phyloP scores from a whole-genome alignment of 2,329 filamentous ascomycete species.

The Aspergillus niger region DNA sequence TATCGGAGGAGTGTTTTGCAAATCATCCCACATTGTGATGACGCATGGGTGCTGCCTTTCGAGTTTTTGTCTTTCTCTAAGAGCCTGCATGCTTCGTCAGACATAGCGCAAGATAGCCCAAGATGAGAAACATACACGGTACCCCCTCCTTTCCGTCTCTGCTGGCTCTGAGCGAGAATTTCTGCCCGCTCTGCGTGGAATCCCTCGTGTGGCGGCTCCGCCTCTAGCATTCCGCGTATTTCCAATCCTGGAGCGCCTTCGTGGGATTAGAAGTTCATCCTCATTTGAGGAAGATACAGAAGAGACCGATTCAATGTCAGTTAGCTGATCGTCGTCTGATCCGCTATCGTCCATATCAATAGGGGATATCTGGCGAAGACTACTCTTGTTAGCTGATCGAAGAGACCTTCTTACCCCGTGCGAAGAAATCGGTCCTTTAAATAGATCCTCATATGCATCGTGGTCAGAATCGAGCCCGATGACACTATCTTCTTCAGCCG shows the following conservation, averaged over 20 bases:
- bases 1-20: conserved; percentile 69
- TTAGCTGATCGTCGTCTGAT: conserved; percentile 21
- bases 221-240: conserved; percentile 1
- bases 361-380: conserved; percentile 16
- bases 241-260: conserved; percentile 8
- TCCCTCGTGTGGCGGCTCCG: conserved; percentile 2
- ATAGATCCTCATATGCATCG: conserved; percentile 18
- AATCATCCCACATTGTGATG: conserved; percentile 78
- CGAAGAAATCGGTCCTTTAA: conserved; percentile 19
- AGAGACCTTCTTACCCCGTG: conserved; percentile 18
- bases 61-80: conserved; percentile 65
- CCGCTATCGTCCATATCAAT: conserved; percentile 20
- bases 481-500: conserved; percentile 20
- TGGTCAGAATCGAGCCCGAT: conserved; percentile 16
- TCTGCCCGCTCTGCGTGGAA: conserved; percentile 3
- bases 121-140: conserved; percentile 33
- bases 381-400: conserved; percentile 12
- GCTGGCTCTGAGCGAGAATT: conserved; percentile 1
- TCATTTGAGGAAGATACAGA: conserved; percentile 20
- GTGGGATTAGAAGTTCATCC: conserved; percentile 16
- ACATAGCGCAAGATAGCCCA: conserved; percentile 26
- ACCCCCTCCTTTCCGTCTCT: conserved; percentile 23
- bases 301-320: conserved; percentile 15
- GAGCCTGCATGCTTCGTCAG: conserved; percentile 37
- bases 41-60: conserved; percentile 77